These are phyloP conservation scores for Xylaria castorea DNA, from an alignment of 495 filamentous ascomycete species.

Conservation along the genomic window DNA sequence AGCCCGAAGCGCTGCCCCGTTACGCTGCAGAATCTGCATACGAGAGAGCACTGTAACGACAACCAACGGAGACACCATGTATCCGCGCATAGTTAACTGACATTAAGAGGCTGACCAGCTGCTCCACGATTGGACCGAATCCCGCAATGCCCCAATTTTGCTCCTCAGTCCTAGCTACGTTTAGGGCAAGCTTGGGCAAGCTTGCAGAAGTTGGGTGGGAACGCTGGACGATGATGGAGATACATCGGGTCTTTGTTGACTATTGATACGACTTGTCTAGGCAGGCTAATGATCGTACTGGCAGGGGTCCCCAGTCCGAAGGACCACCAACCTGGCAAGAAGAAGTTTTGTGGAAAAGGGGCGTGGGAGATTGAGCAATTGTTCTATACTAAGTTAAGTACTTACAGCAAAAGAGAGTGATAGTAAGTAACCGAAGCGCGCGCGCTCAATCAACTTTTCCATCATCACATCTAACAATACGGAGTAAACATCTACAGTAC, in stretches of 20 bases:
- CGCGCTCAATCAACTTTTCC: neutral
- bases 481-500: no score
- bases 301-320: conserved; percentile 10
- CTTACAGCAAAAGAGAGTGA: neutral
- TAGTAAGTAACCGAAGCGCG: neutral
- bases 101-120: conserved; percentile 20
- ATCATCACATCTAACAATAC: no score
- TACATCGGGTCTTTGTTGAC: conserved; percentile 20
- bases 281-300: conserved; percentile 2
- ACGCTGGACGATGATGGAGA: neutral
- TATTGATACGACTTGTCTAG: conserved; percentile 16
- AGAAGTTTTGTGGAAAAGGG: conserved; percentile 22
- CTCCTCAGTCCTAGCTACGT: neutral
- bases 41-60: conserved; percentile 1
- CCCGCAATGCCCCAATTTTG: conserved; percentile 12
- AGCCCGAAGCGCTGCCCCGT: conserved; percentile 6
- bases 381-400: conserved; percentile 8
- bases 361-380: conserved; percentile 19
- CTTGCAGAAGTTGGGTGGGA: neutral
- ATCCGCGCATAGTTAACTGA: conserved; percentile 15
- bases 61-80: neutral
- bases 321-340: neutral
- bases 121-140: conserved; percentile 21
- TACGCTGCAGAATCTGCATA: conserved; percentile 17
- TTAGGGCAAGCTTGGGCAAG: conserved; percentile 14